Percentiles rank a stretch among this genome's conserved stretches.
Conservation (phyloP, 108 stramenopile species). For the Cyclostephanos tholiformis region DNA sequence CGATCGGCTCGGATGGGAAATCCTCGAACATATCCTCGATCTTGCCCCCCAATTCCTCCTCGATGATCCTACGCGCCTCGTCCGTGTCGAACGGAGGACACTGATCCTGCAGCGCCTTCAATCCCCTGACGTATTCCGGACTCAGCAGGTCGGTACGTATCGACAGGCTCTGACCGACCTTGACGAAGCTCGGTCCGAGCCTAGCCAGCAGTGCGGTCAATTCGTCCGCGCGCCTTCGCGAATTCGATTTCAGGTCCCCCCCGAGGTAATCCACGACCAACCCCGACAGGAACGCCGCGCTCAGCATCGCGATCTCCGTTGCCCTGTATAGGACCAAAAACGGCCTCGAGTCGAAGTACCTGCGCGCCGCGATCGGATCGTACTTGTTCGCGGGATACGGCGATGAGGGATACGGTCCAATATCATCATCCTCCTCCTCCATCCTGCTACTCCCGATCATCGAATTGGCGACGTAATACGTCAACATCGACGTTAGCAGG, state of each 20-base stretch:
- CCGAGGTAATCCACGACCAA: conserved; percentile 43
- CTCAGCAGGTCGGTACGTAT: conserved; percentile 92
- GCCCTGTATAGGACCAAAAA: conserved; percentile 47
- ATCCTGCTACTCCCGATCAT: no score
- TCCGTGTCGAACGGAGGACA: conserved; percentile 84
- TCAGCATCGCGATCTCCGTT: conserved; percentile 54
- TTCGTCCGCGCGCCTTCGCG: conserved; percentile 67
- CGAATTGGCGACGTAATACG: conserved; percentile 33
- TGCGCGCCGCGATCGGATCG: conserved; percentile 65
- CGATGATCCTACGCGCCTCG: conserved; percentile 76
- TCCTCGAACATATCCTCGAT: conserved; percentile 67
- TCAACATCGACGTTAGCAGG: conserved; percentile 31
- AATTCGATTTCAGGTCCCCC: conserved; percentile 61
- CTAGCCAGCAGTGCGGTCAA: conserved; percentile 65
- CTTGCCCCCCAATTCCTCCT: conserved; percentile 82
- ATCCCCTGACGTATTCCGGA: conserved; percentile 81
- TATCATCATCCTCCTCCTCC: conserved; percentile 5
- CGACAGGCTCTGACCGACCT: conserved; percentile 94
- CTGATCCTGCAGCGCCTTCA: conserved; percentile 88
- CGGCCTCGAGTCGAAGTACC: conserved; percentile 64
- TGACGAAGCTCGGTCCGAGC: conserved; percentile 87
- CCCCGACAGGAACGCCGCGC: conserved; percentile 32
- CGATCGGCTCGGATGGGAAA: conserved; percentile 79
- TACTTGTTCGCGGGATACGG: conserved; percentile 74
- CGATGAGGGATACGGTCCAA: conserved; percentile 36